Evolutionary conservation across 2,329 filamentous ascomycete genomes (phyloP).

Genomic region (Fusarium sp.): DNA sequence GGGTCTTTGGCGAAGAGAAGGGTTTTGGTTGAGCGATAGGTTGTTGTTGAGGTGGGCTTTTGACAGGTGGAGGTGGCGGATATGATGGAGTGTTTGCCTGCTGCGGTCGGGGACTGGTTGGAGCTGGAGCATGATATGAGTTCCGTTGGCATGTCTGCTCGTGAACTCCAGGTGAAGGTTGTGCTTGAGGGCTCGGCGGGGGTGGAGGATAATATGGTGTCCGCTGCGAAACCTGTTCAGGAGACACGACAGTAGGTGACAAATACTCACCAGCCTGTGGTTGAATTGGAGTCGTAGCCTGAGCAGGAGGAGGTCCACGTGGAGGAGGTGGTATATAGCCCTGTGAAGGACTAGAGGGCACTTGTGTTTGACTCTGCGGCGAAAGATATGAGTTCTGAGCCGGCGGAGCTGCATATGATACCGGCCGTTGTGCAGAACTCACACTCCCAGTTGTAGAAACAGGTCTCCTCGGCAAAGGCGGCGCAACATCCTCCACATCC

Average conservation of each 20-base stretch:
- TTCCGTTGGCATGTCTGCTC: not conserved
- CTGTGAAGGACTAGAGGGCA: not conserved
- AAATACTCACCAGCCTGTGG: not conserved
- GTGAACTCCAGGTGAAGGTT: not conserved
- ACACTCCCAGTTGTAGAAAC: not conserved
- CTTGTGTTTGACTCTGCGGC: not conserved
- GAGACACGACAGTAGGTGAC: not conserved
- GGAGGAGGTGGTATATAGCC: constrained; percentile 6
- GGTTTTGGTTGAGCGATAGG: not conserved
- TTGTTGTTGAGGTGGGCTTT: not conserved
- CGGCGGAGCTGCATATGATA: not conserved
- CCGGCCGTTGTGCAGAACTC: not conserved
- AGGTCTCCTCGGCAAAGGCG: constrained; percentile 29
- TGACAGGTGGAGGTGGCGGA: not conserved
- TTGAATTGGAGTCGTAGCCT: not conserved
- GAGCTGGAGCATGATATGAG: not conserved
- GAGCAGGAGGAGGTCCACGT: constrained; percentile 15
- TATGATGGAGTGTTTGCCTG: not conserved
- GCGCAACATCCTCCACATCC: not conserved
- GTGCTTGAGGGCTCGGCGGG: not conserved
- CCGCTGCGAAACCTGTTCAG: not conserved
- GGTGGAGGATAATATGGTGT: not conserved
- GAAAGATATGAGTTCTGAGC: constrained; percentile 1
- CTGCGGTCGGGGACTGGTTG: not conserved
- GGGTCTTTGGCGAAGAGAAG: not conserved